A percentile compares a stretch with the other conserved stretches of the same genome.
These are phyloP conservation scores for Candida coquimbonensis DNA, from an alignment of 805 yeast species.

Conservation along the genomic window DNA sequence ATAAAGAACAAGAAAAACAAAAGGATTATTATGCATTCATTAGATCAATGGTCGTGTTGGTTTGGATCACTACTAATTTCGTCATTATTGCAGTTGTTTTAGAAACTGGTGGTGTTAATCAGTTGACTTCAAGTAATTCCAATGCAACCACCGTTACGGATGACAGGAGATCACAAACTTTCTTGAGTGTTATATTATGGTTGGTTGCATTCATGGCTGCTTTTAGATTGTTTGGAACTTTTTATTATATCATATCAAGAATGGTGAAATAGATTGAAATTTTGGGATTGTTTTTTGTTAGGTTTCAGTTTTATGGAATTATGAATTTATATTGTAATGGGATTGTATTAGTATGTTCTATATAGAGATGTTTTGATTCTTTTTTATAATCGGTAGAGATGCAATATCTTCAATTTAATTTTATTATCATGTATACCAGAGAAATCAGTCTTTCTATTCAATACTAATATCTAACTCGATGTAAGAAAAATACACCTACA, in stretches of 20 bases:
- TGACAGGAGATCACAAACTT: conserved; percentile 45
- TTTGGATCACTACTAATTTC: conserved; percentile 86
- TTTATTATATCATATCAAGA: conserved; percentile 43
- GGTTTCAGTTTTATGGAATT: too few species aligned
- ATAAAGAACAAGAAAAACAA: conserved; percentile 44
- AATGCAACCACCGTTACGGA: conserved; percentile 12
- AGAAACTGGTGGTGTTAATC: conserved; percentile 72
- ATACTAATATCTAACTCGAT: too few species aligned
- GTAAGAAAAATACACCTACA: too few species aligned
- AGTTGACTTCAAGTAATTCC: conserved; percentile 19
- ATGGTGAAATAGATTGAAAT: conserved; percentile 16
- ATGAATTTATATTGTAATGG: too few species aligned
- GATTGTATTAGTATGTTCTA: too few species aligned
- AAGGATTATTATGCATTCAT: conserved; percentile 85
- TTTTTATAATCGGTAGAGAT: too few species aligned
- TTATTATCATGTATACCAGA: too few species aligned
- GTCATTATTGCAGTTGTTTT: conserved; percentile 76
- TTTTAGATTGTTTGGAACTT: conserved; percentile 73
- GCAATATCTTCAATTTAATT: too few species aligned
- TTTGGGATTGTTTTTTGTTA: too few species aligned
- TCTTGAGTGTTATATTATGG: conserved; percentile 85
- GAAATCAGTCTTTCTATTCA: too few species aligned
- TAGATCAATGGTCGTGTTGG: conserved; percentile 79
- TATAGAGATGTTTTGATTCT: too few species aligned
- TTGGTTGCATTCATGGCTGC: conserved; percentile 86